phyloP scores from a whole-genome alignment of 2,329 filamentous ascomycete genomes.

The Zymoseptoria tritici region DNA sequence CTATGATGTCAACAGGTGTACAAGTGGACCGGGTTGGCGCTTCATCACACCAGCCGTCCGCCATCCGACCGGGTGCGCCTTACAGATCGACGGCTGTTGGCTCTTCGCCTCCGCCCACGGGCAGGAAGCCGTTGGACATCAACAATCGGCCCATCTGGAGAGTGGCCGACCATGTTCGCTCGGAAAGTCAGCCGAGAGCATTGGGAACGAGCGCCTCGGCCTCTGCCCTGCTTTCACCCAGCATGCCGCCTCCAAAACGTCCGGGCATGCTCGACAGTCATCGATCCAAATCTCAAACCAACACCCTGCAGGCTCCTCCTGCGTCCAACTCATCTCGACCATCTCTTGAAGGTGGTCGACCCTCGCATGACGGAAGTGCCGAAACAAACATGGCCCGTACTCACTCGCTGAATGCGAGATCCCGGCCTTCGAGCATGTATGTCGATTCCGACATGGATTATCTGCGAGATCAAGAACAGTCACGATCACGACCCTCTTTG shows the following conservation, averaged over 20 bases:
- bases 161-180: constrained; percentile 45
- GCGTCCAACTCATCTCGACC: constrained; percentile 48
- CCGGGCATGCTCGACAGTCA: constrained; percentile 38
- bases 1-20: constrained; percentile 1
- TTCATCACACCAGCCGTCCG: constrained; percentile 38
- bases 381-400: constrained; percentile 49
- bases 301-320: constrained; percentile 36
- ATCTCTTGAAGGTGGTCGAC: constrained; percentile 64
- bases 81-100: constrained; percentile 55
- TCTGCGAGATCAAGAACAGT: constrained; percentile 63
- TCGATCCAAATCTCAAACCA: constrained; percentile 44
- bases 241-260: constrained; percentile 28
- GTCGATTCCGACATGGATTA: constrained; percentile 77
- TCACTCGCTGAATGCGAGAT: constrained; percentile 58
- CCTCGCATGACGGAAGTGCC: constrained; percentile 53
- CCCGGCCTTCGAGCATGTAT: constrained; percentile 74
- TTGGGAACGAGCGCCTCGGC: constrained; percentile 32
- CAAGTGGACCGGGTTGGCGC: constrained; percentile 5
- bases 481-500: constrained; percentile 26
- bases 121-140: constrained; percentile 33
- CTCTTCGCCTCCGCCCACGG: constrained; percentile 34
- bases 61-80: constrained; percentile 35
- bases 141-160: constrained; percentile 46
- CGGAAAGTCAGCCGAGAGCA: constrained; percentile 44
- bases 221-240: constrained; percentile 32